phyloP scores from a whole-genome alignment of 2,329 filamentous ascomycete genomes.

The Fusarium floridanum region DNA sequence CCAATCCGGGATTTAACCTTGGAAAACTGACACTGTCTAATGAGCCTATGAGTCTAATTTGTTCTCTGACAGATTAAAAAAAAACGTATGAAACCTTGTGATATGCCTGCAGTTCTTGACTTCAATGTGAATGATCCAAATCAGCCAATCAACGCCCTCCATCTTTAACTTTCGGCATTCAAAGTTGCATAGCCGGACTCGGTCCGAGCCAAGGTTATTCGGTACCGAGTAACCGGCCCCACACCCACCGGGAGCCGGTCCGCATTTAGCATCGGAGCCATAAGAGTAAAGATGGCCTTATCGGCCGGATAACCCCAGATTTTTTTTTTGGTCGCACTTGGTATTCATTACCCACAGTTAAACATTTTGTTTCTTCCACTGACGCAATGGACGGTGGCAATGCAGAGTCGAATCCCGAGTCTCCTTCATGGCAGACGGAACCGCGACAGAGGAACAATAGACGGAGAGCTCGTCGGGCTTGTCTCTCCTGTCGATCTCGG shows the following conservation, averaged over 20 bases:
- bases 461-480: slow-evolving; percentile 86
- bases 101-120: neutral
- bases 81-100: neutral
- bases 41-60: too few species aligned
- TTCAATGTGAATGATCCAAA: neutral
- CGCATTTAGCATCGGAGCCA: neutral
- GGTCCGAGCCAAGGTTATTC: neutral
- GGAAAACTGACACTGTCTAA: too few species aligned
- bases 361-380: neutral
- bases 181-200: neutral
- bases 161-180: neutral
- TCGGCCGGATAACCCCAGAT: neutral
- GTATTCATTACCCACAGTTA: neutral
- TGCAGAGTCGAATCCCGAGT: neutral
- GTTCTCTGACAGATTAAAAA: too few species aligned
- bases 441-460: slow-evolving; percentile 67
- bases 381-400: neutral
- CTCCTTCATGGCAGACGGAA: neutral
- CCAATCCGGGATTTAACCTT: too few species aligned
- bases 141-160: neutral
- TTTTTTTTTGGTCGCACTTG: neutral
- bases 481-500: slow-evolving; percentile 85
- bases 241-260: neutral
- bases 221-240: neutral
- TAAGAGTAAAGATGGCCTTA: neutral